phyloP scores from a whole-genome alignment of 495 filamentous ascomycete genomes.

The Neohortaea acidophila region DNA sequence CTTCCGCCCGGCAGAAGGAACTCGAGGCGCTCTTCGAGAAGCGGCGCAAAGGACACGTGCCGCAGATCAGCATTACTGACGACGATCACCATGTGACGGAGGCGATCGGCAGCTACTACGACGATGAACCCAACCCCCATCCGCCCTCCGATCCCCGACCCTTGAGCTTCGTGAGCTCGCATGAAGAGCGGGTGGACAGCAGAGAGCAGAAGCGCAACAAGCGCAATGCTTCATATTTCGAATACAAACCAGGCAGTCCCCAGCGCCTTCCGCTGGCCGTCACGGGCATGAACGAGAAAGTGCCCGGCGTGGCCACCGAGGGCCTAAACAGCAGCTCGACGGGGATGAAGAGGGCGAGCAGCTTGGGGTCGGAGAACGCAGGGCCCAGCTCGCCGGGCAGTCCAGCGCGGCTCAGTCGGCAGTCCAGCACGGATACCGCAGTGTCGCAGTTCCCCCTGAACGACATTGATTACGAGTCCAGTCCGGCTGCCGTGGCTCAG shows the following conservation, averaged over 20 bases:
- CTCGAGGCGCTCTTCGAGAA: slow-evolving; percentile 25
- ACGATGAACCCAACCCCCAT: slow-evolving; percentile 45
- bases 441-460: slow-evolving; percentile 69
- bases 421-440: slow-evolving; percentile 48
- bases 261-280: slow-evolving; percentile 12
- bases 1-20: slow-evolving; percentile 25
- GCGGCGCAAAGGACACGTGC: slow-evolving; percentile 45
- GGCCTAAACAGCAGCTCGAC: slow-evolving; percentile 18
- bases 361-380: background rate
- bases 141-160: slow-evolving; percentile 37
- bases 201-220: slow-evolving; percentile 15
- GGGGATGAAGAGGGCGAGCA: slow-evolving; percentile 9
- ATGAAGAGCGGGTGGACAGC: slow-evolving; percentile 22
- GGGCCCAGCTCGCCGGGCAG: background rate
- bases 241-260: slow-evolving; percentile 19
- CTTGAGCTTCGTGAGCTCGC: slow-evolving; percentile 47
- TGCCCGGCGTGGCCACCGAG: slow-evolving; percentile 10
- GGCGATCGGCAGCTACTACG: slow-evolving; percentile 92
- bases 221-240: slow-evolving; percentile 25
- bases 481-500: slow-evolving; percentile 82
- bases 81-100: slow-evolving; percentile 94
- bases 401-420: slow-evolving; percentile 40
- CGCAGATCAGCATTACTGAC: slow-evolving; percentile 59
- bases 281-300: slow-evolving; percentile 18
- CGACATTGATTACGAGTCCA: slow-evolving; percentile 81